These are phyloP conservation scores for Suhomyces guaymorum DNA, from an alignment of 1,139 yeast genomes.

Conservation along the genomic window DNA sequence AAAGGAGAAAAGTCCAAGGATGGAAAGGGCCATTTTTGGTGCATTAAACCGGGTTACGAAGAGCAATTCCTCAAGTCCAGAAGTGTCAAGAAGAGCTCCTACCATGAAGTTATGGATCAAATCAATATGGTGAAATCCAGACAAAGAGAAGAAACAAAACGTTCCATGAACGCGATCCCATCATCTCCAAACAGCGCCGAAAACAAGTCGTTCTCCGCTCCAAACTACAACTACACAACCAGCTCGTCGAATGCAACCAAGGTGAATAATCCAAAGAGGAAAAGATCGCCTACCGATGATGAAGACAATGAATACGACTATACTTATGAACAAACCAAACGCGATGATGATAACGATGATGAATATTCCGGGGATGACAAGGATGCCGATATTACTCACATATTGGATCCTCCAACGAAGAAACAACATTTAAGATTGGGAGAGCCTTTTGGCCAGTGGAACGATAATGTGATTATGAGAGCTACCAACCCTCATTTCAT, in stretches of 20 bases:
- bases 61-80: conserved; percentile 74
- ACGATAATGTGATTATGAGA: conserved; percentile 4
- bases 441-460: conserved; percentile 17
- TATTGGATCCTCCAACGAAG: conserved; percentile 19
- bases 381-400: conserved; percentile 8
- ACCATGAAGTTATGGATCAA: conserved; percentile 50
- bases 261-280: conserved; percentile 7
- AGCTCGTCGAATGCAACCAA: not conserved
- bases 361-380: conserved; percentile 5
- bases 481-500: conserved; percentile 29
- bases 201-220: conserved; percentile 3
- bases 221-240: conserved; percentile 8
- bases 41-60: conserved; percentile 80
- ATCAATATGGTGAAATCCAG: conserved; percentile 22
- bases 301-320: conserved; percentile 12
- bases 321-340: conserved; percentile 6
- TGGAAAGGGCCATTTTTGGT: conserved; percentile 98
- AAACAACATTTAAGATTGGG: conserved; percentile 16
- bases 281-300: conserved; percentile 6
- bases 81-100: conserved; percentile 46
- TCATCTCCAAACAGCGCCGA: conserved; percentile 31
- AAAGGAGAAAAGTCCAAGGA: conserved; percentile 92
- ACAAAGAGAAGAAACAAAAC: conserved; percentile 16
- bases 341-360: conserved; percentile 11
- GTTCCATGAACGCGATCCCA: conserved; percentile 32